Base-by-base conservation (phyloP, 2,329 filamentous ascomycete species). In the Trichoderma cornu-damae region DNA sequence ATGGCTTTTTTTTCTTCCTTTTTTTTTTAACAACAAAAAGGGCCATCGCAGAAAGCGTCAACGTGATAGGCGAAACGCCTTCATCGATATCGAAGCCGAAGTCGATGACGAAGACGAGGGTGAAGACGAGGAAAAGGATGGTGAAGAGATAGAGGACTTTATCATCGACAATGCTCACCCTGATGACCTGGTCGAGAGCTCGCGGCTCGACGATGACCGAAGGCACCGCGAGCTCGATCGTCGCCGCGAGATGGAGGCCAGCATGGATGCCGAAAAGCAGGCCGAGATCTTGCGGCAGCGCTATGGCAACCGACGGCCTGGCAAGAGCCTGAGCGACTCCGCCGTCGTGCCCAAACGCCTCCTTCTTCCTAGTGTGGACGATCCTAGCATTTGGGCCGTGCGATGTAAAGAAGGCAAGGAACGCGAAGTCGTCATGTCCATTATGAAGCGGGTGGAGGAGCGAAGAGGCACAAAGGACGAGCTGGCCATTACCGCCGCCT, bases 11-110 rank as follows among this genome's bases (percentile, higher is more conserved):
- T n/a, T n/a, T n/a, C n/a, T n/a, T n/a, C n/a, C n/a, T n/a, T n/a
- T n/a, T n/a, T n/a, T n/a, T n/a, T n/a, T n/a, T n/a, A n/a, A n/a
- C n/a, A n/a, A n/a, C n/a, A n/a, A 26, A 35, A 32, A 84, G 81
- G 76, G 79, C 58, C 81, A 90, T 68, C 89, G 89, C 57, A 83
- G 88, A 66, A 97, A 97, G 73, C 88, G 92, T 58, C 87, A 86
- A 71, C 84, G 84, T 70, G 85, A 88, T 63, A 82, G 82, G 62
- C 84, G 90, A 62, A 89, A 90, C 65, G 86, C 88, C 67, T 96
- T 96, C 83, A 86, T 99, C 75, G 94, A 99, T 84, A 90, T 93
- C 68, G 94, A 99, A 79, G 94, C 94, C 71, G 94, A 96, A 75
- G 94, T 99, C 65, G 94, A 97, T 68, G 94, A 96, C 62, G 91